A percentile compares a stretch with the other conserved stretches of the same genome.
Evolutionary conservation across 768 basidiomycete genomes (phyloP).

Genomic region (Russula ochroleuca): DNA sequence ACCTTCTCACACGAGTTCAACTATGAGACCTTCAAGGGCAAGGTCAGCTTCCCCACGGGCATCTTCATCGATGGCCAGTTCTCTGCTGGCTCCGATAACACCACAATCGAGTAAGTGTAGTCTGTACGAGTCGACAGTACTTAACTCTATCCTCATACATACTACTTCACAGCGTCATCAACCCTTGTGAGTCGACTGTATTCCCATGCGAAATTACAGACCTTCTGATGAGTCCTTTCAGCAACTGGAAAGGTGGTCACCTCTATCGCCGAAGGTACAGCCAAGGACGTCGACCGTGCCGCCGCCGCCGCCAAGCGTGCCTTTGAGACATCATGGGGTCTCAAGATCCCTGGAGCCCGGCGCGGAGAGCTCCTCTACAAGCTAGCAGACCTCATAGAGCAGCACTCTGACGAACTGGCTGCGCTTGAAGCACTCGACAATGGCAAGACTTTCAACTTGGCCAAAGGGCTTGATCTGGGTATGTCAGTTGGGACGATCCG

Average conservation of each 20-base stretch:
- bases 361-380: conserved; percentile 57
- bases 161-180: conserved; percentile 47
- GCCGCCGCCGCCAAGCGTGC: conserved; percentile 63
- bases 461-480: conserved; percentile 49
- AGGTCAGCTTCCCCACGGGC: conserved; percentile 54
- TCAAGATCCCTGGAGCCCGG: conserved; percentile 48
- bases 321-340: conserved; percentile 65
- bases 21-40: conserved; percentile 53
- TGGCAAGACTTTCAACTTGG: conserved; percentile 51
- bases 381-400: conserved; percentile 61
- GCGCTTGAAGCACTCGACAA: conserved; percentile 73
- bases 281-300: conserved; percentile 72
- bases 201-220: not conserved
- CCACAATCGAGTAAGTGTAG: conserved; percentile 61
- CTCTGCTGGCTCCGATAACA: conserved; percentile 49
- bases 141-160: conserved; percentile 1
- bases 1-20: conserved; percentile 53
- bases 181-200: conserved; percentile 43
- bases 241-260: conserved; percentile 58
- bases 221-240: conserved; percentile 5
- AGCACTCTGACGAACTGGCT: conserved; percentile 57
- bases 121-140: not conserved
- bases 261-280: conserved; percentile 52
- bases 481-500: conserved; percentile 49
- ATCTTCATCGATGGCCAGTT: conserved; percentile 71